These are phyloP conservation scores for Ensete ventricosum DNA, from an alignment of 176 grass and related monocot species.

Conservation along the genomic window DNA sequence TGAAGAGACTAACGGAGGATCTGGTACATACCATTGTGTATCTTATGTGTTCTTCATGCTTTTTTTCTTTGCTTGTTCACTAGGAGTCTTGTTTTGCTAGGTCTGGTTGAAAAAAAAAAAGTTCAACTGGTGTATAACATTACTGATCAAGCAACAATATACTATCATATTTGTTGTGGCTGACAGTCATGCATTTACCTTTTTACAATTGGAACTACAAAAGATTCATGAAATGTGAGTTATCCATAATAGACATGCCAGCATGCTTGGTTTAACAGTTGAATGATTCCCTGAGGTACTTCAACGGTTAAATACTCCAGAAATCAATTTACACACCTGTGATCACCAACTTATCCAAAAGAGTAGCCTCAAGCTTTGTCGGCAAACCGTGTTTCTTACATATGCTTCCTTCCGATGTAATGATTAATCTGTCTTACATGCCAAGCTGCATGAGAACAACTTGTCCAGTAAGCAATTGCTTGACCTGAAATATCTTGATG, in stretches of 20 bases:
- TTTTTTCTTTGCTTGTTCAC: background rate
- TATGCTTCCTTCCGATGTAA: background rate
- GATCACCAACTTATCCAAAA: no score
- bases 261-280: no score
- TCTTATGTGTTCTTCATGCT: background rate
- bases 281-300: no score
- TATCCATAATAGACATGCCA: no score
- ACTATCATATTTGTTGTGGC: background rate
- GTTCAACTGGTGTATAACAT: background rate
- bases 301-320: no score
- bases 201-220: background rate
- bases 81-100: background rate
- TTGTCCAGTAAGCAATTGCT: background rate
- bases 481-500: background rate
- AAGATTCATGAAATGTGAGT: no score
- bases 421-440: background rate
- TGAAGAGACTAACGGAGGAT: slow-evolving; percentile 37
- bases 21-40: slow-evolving; percentile 34
- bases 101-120: no score
- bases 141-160: background rate
- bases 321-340: no score
- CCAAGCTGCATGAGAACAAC: background rate
- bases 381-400: background rate
- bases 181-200: background rate
- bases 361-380: background rate